Evolutionary conservation across 1,139 yeast species (phyloP), one percentile per base, ranked within the genome.

Genomic region (Candida tetrigidarum): DNA sequence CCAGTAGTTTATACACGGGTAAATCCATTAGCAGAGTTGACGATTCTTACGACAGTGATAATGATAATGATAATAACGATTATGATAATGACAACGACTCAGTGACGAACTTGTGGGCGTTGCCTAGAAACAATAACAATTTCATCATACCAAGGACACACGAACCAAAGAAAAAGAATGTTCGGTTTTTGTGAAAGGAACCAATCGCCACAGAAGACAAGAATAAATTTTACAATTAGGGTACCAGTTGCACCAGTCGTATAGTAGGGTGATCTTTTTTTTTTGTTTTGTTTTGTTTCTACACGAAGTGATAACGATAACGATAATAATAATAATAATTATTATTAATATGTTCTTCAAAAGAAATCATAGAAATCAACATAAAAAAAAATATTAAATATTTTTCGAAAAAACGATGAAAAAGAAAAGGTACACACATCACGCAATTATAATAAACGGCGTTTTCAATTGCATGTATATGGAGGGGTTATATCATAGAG

Each of bases 121-220:
- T 34, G 10, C 37, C 37, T 7, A 34, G 14, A 11, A 27, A 5
- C 8, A 9, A 16, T n/a, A 19, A 37, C 18, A 18, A 18, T n/a
- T 27, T 27, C 16, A 34, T 18, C 23, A 34, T 34, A 5, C 37
- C 37, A 34, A 20, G 37, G 20, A 22, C 37, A 9, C 32, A 37
- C 16, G 9, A 14, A 4, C 18, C 25, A 10, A 26, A 26, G 22
- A 37, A 37, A 32, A 37, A 26, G 18, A 37, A 26, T 18, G 32
- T 37, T 9, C 8, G 32, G 16, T 26, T 37, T 12, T 15, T 19
- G 5, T 32, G 35, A 32, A 10, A 5, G 5, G 12, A 11, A 12
- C 16, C 8, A 28, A 22, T 7, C 25, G 25, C 9, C 6, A 10
- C 18, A 28, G 32, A 5, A 14, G 4, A 12, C 5, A 12, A 28